phyloP scores from a whole-genome alignment of 805 yeast genomes.

The Wickerhamiella galacta region DNA sequence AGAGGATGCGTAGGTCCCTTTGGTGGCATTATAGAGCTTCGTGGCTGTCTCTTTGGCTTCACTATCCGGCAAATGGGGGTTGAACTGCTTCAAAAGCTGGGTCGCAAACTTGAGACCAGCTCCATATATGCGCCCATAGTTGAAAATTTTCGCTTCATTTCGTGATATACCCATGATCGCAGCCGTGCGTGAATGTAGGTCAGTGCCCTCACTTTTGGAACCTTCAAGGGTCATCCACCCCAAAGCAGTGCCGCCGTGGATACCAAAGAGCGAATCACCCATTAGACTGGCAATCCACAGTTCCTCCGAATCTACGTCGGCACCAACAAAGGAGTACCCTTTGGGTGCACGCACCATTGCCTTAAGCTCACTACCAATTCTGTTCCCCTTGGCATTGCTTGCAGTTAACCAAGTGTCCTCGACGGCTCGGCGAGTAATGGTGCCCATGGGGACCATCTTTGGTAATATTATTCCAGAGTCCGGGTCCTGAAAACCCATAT shows the following conservation, averaged over 20 bases:
- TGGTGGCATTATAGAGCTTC: constrained; percentile 60
- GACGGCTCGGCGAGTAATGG: constrained; percentile 88
- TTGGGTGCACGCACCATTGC: constrained; percentile 72
- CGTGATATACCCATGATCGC: constrained; percentile 74
- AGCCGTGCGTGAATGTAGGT: constrained; percentile 88
- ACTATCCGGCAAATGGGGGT: constrained; percentile 45
- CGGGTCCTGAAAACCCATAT: constrained; percentile 10
- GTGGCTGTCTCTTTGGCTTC: constrained; percentile 54
- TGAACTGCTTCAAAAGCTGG: constrained; percentile 66
- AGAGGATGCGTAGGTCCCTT: constrained; percentile 37
- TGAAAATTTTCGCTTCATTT: constrained; percentile 86
- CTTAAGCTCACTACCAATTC: constrained; percentile 89
- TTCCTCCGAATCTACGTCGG: constrained; percentile 97
- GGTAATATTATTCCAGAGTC: constrained; percentile 66
- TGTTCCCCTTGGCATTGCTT: constrained; percentile 68
- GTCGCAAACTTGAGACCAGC: constrained; percentile 90
- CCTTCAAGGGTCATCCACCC: constrained; percentile 99
- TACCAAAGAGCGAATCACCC: constrained; percentile 76
- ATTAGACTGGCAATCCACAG: constrained; percentile 93
- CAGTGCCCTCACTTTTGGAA: constrained; percentile 78
- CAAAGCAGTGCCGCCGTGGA: constrained; percentile 91
- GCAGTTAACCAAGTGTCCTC: constrained; percentile 98
- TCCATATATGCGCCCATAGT: constrained; percentile 94
- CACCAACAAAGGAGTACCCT: constrained; percentile 89
- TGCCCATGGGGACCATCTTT: constrained; percentile 79